These are phyloP conservation scores for Exophiala sp. DNA, from an alignment of 2,329 filamentous ascomycete species.

Conservation along the genomic window DNA sequence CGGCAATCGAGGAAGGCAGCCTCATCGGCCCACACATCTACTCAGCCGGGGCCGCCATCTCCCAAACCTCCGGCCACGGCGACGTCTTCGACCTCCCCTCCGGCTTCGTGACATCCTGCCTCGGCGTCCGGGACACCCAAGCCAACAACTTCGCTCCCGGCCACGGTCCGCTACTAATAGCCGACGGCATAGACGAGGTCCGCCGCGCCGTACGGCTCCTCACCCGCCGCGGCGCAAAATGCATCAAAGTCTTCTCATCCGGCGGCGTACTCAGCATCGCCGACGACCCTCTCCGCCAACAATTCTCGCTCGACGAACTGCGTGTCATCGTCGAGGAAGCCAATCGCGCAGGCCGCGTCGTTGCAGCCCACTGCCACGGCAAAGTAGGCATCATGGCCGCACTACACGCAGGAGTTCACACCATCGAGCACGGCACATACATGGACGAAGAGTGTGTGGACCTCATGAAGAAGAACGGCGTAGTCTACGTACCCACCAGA, in stretches of 20 bases:
- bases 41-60: conserved; percentile 43
- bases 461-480: conserved; percentile 46
- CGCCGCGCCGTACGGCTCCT: conserved; percentile 42
- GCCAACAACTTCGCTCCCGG: conserved; percentile 9
- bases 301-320: conserved; percentile 47
- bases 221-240: conserved; percentile 46
- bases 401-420: conserved; percentile 43
- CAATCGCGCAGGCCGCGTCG: conserved; percentile 37
- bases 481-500: conserved; percentile 45
- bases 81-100: conserved; percentile 41
- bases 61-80: conserved; percentile 50
- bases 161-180: conserved; percentile 30
- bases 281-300: conserved; percentile 43
- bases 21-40: conserved; percentile 51
- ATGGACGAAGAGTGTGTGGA: conserved; percentile 45
- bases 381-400: conserved; percentile 48
- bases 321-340: conserved; percentile 46
- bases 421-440: conserved; percentile 50
- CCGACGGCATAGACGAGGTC: conserved; percentile 49
- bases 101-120: conserved; percentile 20
- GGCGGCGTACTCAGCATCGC: conserved; percentile 45
- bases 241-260: conserved; percentile 48
- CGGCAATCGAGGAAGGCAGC: conserved; percentile 43
- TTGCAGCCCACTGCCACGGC: conserved; percentile 47
- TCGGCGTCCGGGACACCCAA: conserved; percentile 20